phyloP scores from a whole-genome alignment of 495 filamentous ascomycete genomes.

The Penicillium coffeae region DNA sequence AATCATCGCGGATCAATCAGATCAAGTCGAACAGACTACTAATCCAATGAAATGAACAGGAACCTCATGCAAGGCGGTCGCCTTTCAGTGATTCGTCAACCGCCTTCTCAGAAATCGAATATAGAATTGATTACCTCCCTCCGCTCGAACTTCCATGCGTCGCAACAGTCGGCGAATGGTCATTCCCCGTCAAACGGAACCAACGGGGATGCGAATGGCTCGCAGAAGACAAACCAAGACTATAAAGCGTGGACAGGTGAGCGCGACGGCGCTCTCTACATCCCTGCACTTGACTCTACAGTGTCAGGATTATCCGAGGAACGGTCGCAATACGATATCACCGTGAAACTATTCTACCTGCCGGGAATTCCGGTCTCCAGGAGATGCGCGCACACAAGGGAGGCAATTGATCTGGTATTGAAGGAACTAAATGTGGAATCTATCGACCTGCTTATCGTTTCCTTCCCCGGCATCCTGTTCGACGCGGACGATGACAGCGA shows the following conservation, averaged over 20 bases:
- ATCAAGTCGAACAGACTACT: background rate
- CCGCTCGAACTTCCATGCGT: conserved; percentile 70
- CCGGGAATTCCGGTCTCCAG: conserved; percentile 59
- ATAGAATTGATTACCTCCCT: conserved; percentile 84
- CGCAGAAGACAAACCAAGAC: conserved; percentile 22
- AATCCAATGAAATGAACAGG: conserved; percentile 46
- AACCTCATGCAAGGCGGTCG: conserved; percentile 77
- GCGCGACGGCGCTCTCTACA: conserved; percentile 59
- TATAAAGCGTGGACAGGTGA: conserved; percentile 59
- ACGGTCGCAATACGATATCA: conserved; percentile 81
- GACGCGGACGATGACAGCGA: conserved; percentile 87
- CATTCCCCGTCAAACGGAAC: conserved; percentile 8
- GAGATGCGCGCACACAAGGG: conserved; percentile 62
- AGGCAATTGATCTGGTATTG: conserved; percentile 74
- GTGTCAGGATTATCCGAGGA: conserved; percentile 70
- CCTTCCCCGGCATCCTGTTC: conserved; percentile 89
- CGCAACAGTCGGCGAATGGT: conserved; percentile 44
- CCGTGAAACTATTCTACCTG: conserved; percentile 88
- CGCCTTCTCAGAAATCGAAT: conserved; percentile 72
- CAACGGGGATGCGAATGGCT: conserved; percentile 12
- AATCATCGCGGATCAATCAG: background rate
- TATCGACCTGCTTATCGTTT: conserved; percentile 87
- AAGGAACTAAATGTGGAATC: conserved; percentile 69
- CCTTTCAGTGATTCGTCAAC: conserved; percentile 75
- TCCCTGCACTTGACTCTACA: conserved; percentile 74